Base-by-base conservation (phyloP, 345 rosid genomes). In the Orychophragmus violaceus region DNA sequence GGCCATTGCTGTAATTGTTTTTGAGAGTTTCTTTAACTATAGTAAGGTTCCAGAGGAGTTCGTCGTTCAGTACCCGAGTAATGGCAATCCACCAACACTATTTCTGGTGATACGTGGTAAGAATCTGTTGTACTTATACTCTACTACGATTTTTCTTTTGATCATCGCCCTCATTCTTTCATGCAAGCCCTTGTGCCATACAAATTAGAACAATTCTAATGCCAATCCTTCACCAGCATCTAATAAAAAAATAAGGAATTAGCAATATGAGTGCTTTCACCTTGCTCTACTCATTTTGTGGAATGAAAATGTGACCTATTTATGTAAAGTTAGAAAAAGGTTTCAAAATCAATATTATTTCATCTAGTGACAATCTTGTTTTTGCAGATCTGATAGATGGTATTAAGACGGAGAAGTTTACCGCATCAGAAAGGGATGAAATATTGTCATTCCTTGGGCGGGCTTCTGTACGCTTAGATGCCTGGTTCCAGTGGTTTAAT, bases 11-110 rank as follows among this genome's bases (percentile, higher is more conserved):
- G 41, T 44, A 27, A 49, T 46, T 49, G 11, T 58, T 48, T 53
- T 35, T 56, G 64, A 41, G 65, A 18, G 79, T 72, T 51, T 69
- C 32, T 70, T 64, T 44, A 49, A 79, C 66, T 78, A 83, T 96
- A 94, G 96, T 60, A 88, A 94, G 81, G 96, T 88, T 68, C 99
- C 99, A 1, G 88, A 84, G 64, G 99, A 94, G 75, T 90, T 94
- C 66, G 97, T 94, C 62, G 64, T 82, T 60, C 99, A 94, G 77
- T 71, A 84, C 77, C 92, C 96, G 49, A 83, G 78, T 72, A 94
- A 94, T 79, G 99, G 93, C 80, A 94, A 94, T 61, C 99, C 99
- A 44, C 99, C 99, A 61, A 94, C 96, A 55, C 57, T 94, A 48
- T 85, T 94, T 79, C 83, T 94, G 87, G 93, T 83, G 69, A 80